Percentiles rank a stretch among this genome's conserved stretches.
Conservation (phyloP, 345 rosid species). For the Syzygium grande region DNA sequence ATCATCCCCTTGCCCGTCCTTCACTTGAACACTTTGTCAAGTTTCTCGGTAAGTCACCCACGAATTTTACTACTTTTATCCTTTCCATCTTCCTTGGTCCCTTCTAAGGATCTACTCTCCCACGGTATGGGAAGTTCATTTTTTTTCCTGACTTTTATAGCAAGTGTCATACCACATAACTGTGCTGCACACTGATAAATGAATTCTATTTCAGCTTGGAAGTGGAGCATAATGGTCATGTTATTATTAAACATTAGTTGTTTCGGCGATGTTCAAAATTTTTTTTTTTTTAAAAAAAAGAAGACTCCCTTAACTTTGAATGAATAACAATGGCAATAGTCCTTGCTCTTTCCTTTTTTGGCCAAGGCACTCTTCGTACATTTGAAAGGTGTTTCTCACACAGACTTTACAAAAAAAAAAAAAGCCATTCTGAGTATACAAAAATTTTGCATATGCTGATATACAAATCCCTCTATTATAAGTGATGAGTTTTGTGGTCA, state of each 20-base stretch:
- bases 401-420: neutral
- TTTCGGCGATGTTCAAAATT: neutral
- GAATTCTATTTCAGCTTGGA: neutral
- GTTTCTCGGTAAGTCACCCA: neutral
- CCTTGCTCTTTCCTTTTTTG: neutral
- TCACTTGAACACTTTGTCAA: neutral
- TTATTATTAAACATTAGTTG: neutral
- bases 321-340: neutral
- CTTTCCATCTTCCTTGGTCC: neutral
- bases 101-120: neutral
- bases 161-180: neutral
- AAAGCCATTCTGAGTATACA: neutral
- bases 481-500: neutral
- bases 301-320: neutral
- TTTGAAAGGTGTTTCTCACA: neutral
- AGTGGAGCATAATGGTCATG: neutral
- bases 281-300: too few species aligned
- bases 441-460: neutral
- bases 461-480: neutral
- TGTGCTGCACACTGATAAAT: neutral
- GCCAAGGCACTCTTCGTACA: neutral
- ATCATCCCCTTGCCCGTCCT: conserved; percentile 1
- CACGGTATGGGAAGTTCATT: neutral
- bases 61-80: neutral
- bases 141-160: neutral